Evolutionary conservation across 495 filamentous ascomycete species (phyloP).

Genomic region (Sordaria brevicollis): DNA sequence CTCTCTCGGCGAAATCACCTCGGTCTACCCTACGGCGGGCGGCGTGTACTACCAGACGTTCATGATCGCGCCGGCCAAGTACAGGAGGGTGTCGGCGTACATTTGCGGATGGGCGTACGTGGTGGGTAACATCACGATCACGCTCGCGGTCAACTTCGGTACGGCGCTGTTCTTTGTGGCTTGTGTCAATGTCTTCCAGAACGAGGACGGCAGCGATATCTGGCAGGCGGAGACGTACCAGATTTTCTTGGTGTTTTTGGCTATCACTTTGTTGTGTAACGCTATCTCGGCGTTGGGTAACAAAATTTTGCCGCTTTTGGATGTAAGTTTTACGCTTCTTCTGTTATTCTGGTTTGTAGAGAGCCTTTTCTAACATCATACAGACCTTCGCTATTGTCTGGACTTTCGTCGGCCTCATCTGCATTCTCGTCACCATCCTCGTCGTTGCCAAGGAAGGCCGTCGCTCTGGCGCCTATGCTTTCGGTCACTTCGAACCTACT

Average conservation of each 20-base stretch:
- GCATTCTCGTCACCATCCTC: slow-evolving; percentile 32
- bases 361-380: background rate
- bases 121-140: slow-evolving; percentile 62
- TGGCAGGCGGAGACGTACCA: slow-evolving; percentile 43
- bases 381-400: slow-evolving; percentile 43
- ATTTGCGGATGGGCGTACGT: slow-evolving; percentile 59
- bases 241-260: slow-evolving; percentile 50
- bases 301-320: slow-evolving; percentile 44
- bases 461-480: slow-evolving; percentile 27
- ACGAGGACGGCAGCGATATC: slow-evolving; percentile 22
- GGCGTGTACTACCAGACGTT: slow-evolving; percentile 48
- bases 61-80: slow-evolving; percentile 36
- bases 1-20: slow-evolving; percentile 46
- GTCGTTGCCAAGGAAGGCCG: slow-evolving; percentile 36
- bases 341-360: background rate
- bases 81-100: slow-evolving; percentile 44
- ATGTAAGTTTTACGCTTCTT: slow-evolving; percentile 25
- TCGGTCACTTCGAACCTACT: slow-evolving; percentile 34
- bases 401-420: slow-evolving; percentile 38
- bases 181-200: slow-evolving; percentile 45
- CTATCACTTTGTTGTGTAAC: slow-evolving; percentile 43
- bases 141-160: slow-evolving; percentile 58
- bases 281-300: slow-evolving; percentile 48
- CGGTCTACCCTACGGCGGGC: slow-evolving; percentile 45
- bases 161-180: slow-evolving; percentile 43